phyloP scores from a whole-genome alignment of 2,329 filamentous ascomycete species.

The Beauveria rudraprayagi region DNA sequence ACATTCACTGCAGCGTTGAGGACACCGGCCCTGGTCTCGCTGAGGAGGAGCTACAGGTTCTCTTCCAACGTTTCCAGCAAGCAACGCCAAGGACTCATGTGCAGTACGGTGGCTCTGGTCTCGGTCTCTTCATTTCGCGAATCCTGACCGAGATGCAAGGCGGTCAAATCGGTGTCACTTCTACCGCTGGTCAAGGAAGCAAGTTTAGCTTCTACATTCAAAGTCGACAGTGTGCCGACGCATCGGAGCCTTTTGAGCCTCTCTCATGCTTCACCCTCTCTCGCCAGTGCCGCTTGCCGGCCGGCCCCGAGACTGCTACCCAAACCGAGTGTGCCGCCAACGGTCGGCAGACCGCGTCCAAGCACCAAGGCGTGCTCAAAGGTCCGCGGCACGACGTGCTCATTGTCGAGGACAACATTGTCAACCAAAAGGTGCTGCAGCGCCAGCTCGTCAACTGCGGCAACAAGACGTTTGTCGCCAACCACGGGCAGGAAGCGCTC shows the following conservation, averaged over 20 bases:
- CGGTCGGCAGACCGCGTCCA: neutral
- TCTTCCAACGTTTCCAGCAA: constrained; percentile 63
- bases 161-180: constrained; percentile 67
- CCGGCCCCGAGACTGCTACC: constrained; percentile 7
- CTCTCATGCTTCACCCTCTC: constrained; percentile 25
- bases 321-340: neutral
- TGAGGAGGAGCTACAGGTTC: constrained; percentile 55
- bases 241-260: constrained; percentile 29
- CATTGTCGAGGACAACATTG: constrained; percentile 61
- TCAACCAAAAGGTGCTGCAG: constrained; percentile 57
- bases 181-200: constrained; percentile 58
- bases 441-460: constrained; percentile 53
- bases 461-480: constrained; percentile 54
- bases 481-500: constrained; percentile 56
- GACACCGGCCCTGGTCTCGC: constrained; percentile 63
- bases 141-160: constrained; percentile 71
- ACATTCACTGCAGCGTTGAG: constrained; percentile 62
- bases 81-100: constrained; percentile 62
- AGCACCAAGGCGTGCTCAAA: constrained; percentile 13
- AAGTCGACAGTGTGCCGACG: constrained; percentile 46
- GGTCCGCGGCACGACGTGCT: constrained; percentile 44
- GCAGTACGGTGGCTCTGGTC: constrained; percentile 61
- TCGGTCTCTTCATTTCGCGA: constrained; percentile 68
- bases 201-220: constrained; percentile 73
- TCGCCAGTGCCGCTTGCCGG: constrained; percentile 10